These are phyloP conservation scores for Petunia hybrid DNA, from an alignment of 305 asterid genomes.

Conservation along the genomic window DNA sequence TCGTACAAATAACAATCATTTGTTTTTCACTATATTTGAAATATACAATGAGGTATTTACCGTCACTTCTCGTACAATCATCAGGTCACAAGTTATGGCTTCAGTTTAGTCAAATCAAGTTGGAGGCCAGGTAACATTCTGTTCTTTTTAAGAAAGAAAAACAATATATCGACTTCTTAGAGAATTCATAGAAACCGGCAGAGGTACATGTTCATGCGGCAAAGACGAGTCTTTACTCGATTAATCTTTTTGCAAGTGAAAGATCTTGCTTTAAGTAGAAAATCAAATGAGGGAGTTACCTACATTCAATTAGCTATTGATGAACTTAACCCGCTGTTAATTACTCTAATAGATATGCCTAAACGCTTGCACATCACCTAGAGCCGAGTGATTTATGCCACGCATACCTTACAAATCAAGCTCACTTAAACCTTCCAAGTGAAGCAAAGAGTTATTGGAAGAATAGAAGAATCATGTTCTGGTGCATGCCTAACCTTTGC, in stretches of 20 bases:
- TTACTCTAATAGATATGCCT: no score
- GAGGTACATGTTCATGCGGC: neutral
- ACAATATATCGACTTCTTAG: neutral
- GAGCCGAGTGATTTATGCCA: no score
- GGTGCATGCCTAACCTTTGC: constrained; percentile 17
- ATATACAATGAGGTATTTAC: neutral
- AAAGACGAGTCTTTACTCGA: neutral
- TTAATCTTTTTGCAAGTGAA: no score
- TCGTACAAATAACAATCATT: neutral
- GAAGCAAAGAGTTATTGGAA: neutral
- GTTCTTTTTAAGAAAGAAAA: neutral
- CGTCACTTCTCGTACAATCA: neutral
- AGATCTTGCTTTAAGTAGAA: no score
- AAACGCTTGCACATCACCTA: neutral
- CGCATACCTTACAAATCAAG: no score
- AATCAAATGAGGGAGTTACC: no score
- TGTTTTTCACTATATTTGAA: neutral
- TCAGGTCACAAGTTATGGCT: neutral
- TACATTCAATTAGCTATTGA: no score
- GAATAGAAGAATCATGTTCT: neutral
- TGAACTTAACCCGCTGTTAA: no score
- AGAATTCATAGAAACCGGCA: neutral
- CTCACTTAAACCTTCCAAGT: neutral
- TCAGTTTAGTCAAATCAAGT: neutral
- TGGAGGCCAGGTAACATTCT: neutral